Percentiles rank a stretch among this genome's conserved stretches.
These are phyloP conservation scores for Volvariella surrecta DNA, from an alignment of 1,284 basidiomycete species.

Conservation along the genomic window DNA sequence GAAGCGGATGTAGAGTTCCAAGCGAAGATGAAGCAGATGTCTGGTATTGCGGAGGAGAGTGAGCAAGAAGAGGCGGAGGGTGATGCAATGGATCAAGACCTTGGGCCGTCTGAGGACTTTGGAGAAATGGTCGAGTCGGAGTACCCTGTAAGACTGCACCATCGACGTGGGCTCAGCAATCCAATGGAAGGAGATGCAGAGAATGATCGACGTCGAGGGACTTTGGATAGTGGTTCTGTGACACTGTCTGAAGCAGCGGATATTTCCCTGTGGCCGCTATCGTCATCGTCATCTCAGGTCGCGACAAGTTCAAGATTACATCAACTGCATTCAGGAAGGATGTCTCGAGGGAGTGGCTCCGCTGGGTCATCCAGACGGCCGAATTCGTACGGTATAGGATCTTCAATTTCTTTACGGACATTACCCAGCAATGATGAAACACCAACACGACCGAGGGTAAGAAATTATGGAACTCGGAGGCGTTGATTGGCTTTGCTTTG, in stretches of 20 bases:
- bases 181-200: constrained; percentile 10
- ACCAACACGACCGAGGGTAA: constrained; percentile 51
- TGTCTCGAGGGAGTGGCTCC: constrained; percentile 10
- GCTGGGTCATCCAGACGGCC: constrained; percentile 11
- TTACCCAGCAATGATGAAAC: constrained; percentile 42
- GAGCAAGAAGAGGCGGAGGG: constrained; percentile 34
- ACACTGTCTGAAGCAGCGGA: constrained; percentile 19
- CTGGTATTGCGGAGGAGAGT: constrained; percentile 17
- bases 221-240: constrained; percentile 7
- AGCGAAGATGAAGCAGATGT: constrained; percentile 15
- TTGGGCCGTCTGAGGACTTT: constrained; percentile 38
- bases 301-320: constrained; percentile 2
- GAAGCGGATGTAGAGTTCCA: constrained; percentile 35
- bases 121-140: constrained; percentile 24
- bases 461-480: constrained; percentile 21
- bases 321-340: constrained; percentile 6
- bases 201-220: constrained; percentile 7
- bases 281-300: background rate
- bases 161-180: constrained; percentile 15
- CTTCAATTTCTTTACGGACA: constrained; percentile 11
- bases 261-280: constrained; percentile 27
- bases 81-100: constrained; percentile 65
- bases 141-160: background rate
- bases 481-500: constrained; percentile 15
- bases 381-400: constrained; percentile 3